These are phyloP conservation scores for Acer yangbiense DNA, from an alignment of 345 rosid species.

Conservation along the genomic window DNA sequence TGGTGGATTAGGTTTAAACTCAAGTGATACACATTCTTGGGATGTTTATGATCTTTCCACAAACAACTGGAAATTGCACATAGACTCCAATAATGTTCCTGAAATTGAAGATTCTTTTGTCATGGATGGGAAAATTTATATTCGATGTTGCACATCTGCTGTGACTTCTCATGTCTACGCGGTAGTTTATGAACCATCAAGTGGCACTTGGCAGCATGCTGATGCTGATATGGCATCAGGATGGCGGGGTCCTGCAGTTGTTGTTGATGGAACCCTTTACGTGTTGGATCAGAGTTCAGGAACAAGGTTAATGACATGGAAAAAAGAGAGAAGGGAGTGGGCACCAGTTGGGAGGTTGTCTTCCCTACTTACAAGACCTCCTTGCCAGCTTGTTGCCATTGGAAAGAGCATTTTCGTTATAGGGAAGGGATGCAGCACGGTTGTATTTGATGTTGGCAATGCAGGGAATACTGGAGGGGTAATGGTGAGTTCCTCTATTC, in stretches of 20 bases:
- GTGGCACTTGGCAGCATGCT: conserved; percentile 58
- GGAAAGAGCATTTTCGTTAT: conserved; percentile 62
- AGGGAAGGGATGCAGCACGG: conserved; percentile 71
- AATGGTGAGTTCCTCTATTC: conserved; percentile 69
- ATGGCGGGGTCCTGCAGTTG: conserved; percentile 83
- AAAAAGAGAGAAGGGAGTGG: conserved; percentile 60
- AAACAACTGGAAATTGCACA: conserved; percentile 45
- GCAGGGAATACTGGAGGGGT: conserved; percentile 52
- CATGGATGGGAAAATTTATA: conserved; percentile 63
- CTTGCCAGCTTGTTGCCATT: conserved; percentile 66
- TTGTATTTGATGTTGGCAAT: conserved; percentile 58
- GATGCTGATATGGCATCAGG: conserved; percentile 69
- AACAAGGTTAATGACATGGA: conserved; percentile 70
- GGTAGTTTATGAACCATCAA: conserved; percentile 49
- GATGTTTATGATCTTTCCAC: conserved; percentile 60
- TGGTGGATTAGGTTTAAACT: conserved; percentile 63
- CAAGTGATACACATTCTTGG: conserved; percentile 56
- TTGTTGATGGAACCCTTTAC: conserved; percentile 59
- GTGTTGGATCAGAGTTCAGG: conserved; percentile 81
- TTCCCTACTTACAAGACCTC: conserved; percentile 58
- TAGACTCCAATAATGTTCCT: conserved; percentile 42
- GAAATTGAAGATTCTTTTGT: conserved; percentile 71
- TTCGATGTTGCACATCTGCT: conserved; percentile 44
- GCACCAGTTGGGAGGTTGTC: conserved; percentile 67
- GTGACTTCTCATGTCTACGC: conserved; percentile 38